Evolutionary conservation across 2,329 filamentous ascomycete genomes (phyloP), one percentile per base, ranked within the genome.

Genomic region (Neopestalotiopsis sp.): DNA sequence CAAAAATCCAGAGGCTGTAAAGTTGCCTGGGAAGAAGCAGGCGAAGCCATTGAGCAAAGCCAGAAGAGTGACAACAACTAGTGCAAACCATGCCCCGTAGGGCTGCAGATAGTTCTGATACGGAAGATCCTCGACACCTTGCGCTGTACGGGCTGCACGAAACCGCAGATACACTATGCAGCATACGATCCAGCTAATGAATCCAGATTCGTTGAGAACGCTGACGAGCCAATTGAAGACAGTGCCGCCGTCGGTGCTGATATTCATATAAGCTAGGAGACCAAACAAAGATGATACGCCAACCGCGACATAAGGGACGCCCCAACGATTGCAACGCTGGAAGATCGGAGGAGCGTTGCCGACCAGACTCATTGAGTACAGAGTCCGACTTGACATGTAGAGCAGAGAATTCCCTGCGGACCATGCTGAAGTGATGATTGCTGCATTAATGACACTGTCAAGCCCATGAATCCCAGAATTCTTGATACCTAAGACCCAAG

Each of bases 191-290:
- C 86, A 89, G 9, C 83, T 85, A 69, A 86, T 85, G 74, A 86
- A 80, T 20, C 84, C 85, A 0, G 82, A 84, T 5, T 84, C 77
- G 42, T 79, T 88, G 56, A 83, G 86, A 38, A 88, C 78, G 73
- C 85, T 87, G 72, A 87, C 83, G 72, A 89, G 86, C 87, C 86
- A 89, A 73, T 85, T 86, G 75, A 89, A 88, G 6, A 92, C 90
- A 32, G 88, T 84, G 1, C 87, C 83, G 0, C 88, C 85, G 60
- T 81, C 78, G 73, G 86, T 86, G 32, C 84, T 88, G 61, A 91
- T 84, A 73, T 91, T 89, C 70, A 92, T 78, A 76, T 92, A 93
- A 13, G 86, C 85, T 28, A 93, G 81, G 17, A 90, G 83, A 3
- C 88, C 84, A 69, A 93, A 86, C 1, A 84, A 73, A 68, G 90